Evolutionary conservation across 1,139 yeast genomes (phyloP), one percentile per base, ranked within the genome.

Genomic region (Wickerhamiella infanticola): DNA sequence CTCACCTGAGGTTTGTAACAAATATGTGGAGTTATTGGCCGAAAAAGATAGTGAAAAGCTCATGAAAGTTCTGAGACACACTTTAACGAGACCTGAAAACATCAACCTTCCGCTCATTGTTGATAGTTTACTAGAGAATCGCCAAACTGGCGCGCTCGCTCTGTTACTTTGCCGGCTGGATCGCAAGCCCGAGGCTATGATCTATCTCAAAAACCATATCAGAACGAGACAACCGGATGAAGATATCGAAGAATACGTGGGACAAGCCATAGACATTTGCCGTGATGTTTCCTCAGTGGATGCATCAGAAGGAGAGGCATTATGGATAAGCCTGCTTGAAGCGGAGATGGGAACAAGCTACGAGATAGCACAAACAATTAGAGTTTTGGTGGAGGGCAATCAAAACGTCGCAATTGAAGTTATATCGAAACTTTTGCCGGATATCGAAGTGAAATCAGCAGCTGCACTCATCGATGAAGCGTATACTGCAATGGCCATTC

Each of bases 401-500:
- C 24, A 44, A 2, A 45, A 37, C 18, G 23, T 41, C 3, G 45
- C 41, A 18, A 37, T 51, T 3, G 36, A 24, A 3, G 43, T 47
- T 4, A 44, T 44, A 25, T 44, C 47, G 42, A 39, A 37, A 1
- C 35, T 45, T 9, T 13, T 45, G 26, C 44, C 43, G 23, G 43
- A 41, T 6, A 44, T 52, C 24, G 29, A 26, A 25, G 42, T 23
- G 23, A 13, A 27, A 26, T 29, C 24, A 5, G n/a, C 13, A 25
- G 39, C 43, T 9, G 24, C 38, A 13, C 25, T 41, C 7, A 62
- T 83, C 18, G 72, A 70, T 40, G 85, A 81, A 47, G 72, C 81
- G 5, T 77, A 79, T 50, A 62, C 76, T 5, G 78, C 85, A 0
- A 79, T 78, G 55, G 65, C 75, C 1, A 79, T 77, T 54, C 90